phyloP scores from a whole-genome alignment of 805 yeast species.

The Metschnikowia henanensis region DNA sequence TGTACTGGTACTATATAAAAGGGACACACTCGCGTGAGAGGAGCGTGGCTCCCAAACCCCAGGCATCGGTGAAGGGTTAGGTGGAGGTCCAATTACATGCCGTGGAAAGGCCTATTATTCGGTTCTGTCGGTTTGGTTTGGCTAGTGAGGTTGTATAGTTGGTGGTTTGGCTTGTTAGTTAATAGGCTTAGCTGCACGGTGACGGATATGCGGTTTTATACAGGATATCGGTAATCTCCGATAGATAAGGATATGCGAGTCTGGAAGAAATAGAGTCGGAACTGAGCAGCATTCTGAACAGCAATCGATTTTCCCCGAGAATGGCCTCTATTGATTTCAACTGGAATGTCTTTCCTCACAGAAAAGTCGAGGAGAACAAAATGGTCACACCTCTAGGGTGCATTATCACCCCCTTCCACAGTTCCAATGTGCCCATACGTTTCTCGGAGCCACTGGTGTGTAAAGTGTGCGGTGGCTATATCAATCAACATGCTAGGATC shows the following conservation, averaged over 20 bases:
- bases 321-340: constrained; percentile 53
- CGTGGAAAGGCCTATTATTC: no score
- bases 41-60: no score
- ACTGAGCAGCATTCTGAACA: neutral
- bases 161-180: no score
- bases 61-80: no score
- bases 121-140: no score
- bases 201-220: neutral
- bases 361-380: constrained; percentile 34
- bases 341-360: constrained; percentile 58
- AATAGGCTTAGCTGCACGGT: neutral
- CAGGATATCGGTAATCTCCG: constrained; percentile 1
- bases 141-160: no score
- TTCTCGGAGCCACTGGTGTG: constrained; percentile 25
- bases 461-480: constrained; percentile 25
- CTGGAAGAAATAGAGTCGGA: neutral
- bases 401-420: constrained; percentile 29
- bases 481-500: constrained; percentile 30
- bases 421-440: constrained; percentile 3
- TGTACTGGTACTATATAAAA: no score
- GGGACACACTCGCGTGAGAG: no score
- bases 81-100: no score
- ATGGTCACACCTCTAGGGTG: constrained; percentile 39
- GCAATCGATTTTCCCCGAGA: neutral
- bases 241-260: constrained; percentile 1